A percentile compares a stretch with the other conserved stretches of the same genome.
These are phyloP conservation scores for Pseudevernia furfuracea DNA, from an alignment of 495 filamentous ascomycete species.

Conservation along the genomic window DNA sequence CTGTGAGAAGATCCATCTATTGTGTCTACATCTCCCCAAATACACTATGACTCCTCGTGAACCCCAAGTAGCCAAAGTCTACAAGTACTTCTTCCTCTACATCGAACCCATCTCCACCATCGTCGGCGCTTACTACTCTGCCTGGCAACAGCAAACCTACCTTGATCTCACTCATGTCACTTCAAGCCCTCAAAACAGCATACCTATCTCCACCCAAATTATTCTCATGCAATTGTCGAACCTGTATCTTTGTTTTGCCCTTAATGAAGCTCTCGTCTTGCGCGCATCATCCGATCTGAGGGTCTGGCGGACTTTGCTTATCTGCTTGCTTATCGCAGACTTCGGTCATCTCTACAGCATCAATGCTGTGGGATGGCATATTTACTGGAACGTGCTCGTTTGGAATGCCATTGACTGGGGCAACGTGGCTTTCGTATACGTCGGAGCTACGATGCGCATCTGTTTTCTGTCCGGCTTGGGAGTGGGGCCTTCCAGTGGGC, in stretches of 20 bases:
- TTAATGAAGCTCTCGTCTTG: constrained; percentile 63
- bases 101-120: constrained; percentile 61
- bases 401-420: constrained; percentile 65
- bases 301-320: constrained; percentile 57
- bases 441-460: constrained; percentile 47
- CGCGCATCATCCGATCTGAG: constrained; percentile 51
- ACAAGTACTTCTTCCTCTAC: constrained; percentile 57
- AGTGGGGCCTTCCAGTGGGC: neutral
- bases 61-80: too few species aligned
- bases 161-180: constrained; percentile 49
- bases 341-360: constrained; percentile 59
- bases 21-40: too few species aligned
- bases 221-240: constrained; percentile 31
- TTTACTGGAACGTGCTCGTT: constrained; percentile 48
- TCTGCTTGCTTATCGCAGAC: constrained; percentile 57
- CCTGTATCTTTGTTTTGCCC: constrained; percentile 45
- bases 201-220: constrained; percentile 41
- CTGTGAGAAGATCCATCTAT: too few species aligned
- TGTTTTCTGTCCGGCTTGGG: constrained; percentile 38
- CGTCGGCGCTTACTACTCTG: constrained; percentile 55
- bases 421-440: constrained; percentile 55
- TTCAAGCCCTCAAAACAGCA: constrained; percentile 33
- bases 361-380: constrained; percentile 37
- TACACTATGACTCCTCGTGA: too few species aligned
- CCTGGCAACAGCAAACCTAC: constrained; percentile 49